Percentiles rank a stretch among this genome's conserved stretches.
These are phyloP conservation scores for Pichia heedii DNA, from an alignment of 805 yeast species.

Conservation along the genomic window DNA sequence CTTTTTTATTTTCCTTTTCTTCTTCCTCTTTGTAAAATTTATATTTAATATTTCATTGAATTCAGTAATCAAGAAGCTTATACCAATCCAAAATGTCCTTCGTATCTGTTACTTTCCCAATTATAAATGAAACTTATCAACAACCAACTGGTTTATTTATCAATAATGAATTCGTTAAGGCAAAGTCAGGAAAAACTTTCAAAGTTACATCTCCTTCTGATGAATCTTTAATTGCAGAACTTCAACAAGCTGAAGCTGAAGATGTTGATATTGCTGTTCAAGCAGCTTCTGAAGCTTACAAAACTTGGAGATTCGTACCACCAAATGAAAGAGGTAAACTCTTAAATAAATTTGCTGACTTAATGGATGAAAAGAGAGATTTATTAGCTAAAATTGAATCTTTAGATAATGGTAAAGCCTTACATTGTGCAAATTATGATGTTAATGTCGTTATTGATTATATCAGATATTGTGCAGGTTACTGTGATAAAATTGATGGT, in stretches of 20 bases:
- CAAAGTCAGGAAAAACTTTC: slow-evolving; percentile 43
- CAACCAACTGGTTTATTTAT: slow-evolving; percentile 56
- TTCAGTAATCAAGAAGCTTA: background rate
- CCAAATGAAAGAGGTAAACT: slow-evolving; percentile 48
- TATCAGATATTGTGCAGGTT: slow-evolving; percentile 65
- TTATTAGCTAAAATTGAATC: slow-evolving; percentile 61
- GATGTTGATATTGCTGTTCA: slow-evolving; percentile 66
- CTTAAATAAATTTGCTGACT: slow-evolving; percentile 55
- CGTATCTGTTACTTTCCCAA: slow-evolving; percentile 46
- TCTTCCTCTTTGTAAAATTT: background rate
- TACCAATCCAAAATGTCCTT: slow-evolving; percentile 8
- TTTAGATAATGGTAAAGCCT: slow-evolving; percentile 70
- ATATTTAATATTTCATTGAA: too few relatives aligned
- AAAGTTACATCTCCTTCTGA: slow-evolving; percentile 43
- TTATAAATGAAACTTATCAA: slow-evolving; percentile 46
- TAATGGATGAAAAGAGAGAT: slow-evolving; percentile 55
- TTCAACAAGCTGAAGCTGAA: slow-evolving; percentile 46
- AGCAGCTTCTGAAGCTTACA: slow-evolving; percentile 56
- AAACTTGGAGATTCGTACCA: slow-evolving; percentile 49
- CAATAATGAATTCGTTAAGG: slow-evolving; percentile 45
- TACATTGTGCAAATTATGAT: slow-evolving; percentile 58
- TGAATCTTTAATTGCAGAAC: slow-evolving; percentile 41
- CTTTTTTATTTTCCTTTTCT: background rate
- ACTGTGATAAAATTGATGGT: slow-evolving; percentile 63
- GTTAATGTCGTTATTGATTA: slow-evolving; percentile 55